Evolutionary conservation across 768 basidiomycete species (phyloP).

Genomic region (Chalciporus chontae): DNA sequence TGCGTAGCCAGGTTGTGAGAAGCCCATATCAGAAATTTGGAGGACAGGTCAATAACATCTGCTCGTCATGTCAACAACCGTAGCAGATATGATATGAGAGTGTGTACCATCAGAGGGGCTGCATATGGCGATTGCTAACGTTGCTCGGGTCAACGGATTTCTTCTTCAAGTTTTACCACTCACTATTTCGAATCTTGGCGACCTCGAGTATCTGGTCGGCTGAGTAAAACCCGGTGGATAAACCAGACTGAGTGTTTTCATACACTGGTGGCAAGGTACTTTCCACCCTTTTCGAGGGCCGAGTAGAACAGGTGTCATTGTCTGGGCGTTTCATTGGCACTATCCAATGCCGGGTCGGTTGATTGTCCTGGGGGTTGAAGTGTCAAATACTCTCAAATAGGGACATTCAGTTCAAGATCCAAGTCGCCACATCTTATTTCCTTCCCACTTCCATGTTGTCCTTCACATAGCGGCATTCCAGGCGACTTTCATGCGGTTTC

Average conservation of each 20-base stretch:
- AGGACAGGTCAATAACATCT: conserved; percentile 19
- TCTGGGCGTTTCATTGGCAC: conserved; percentile 13
- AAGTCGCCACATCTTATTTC: neutral
- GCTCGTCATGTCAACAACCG: conserved; percentile 1
- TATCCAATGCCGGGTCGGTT: conserved; percentile 15
- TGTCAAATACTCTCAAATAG: conserved; percentile 2
- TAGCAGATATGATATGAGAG: neutral
- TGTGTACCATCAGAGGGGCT: conserved; percentile 18
- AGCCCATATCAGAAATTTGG: conserved; percentile 20
- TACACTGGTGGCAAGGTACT: neutral
- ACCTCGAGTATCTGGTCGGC: conserved; percentile 15
- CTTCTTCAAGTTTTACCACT: neutral
- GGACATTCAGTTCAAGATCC: neutral
- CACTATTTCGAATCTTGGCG: conserved; percentile 21
- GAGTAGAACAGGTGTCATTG: neutral
- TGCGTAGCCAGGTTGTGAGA: neutral
- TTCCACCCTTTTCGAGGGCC: conserved; percentile 12
- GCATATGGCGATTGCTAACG: conserved; percentile 18
- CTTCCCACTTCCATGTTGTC: conserved; percentile 15
- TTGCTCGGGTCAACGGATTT: conserved; percentile 1
- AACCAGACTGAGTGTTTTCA: neutral
- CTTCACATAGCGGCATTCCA: neutral
- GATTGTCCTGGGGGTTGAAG: conserved; percentile 18
- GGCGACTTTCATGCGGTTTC: conserved; percentile 1
- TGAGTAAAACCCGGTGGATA: conserved; percentile 4